phyloP scores from a whole-genome alignment of 441 rosid species.

The Gossypium schwendimanii region DNA sequence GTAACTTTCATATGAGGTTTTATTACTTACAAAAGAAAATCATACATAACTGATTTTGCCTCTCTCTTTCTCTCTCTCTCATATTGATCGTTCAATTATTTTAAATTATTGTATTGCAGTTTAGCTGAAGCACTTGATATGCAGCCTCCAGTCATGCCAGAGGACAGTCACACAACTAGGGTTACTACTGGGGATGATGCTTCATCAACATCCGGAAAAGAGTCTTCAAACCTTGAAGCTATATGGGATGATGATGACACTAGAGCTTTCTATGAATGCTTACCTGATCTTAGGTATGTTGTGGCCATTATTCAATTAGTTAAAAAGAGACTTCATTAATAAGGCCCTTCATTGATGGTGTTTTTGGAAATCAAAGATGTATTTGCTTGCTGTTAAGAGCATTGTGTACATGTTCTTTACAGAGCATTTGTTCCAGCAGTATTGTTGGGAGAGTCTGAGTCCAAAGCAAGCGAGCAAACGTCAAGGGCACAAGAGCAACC shows the following conservation, averaged over 20 bases:
- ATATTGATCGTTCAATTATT: not conserved
- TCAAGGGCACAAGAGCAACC: conserved; percentile 63
- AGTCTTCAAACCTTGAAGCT: conserved; percentile 65
- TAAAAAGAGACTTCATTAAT: not conserved
- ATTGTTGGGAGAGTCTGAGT: conserved; percentile 84
- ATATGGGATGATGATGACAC: conserved; percentile 99
- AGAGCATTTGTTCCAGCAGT: conserved; percentile 99
- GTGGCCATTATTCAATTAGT: not conserved
- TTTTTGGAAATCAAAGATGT: not conserved
- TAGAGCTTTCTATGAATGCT: conserved; percentile 87
- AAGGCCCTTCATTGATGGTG: not conserved
- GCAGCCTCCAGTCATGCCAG: conserved; percentile 99
- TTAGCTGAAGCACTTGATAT: conserved; percentile 95
- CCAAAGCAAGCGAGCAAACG: conserved; percentile 71
- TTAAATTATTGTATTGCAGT: conserved; percentile 32
- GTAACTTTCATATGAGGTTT: not conserved
- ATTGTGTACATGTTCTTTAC: conserved; percentile 21
- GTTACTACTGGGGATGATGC: conserved; percentile 81
- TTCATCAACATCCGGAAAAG: conserved; percentile 68
- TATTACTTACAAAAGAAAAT: not conserved
- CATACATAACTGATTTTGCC: not conserved
- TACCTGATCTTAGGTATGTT: conserved; percentile 94
- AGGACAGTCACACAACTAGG: conserved; percentile 94
- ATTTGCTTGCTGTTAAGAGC: not conserved
- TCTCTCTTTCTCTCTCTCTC: not conserved